Base-by-base conservation (phyloP, 495 filamentous ascomycete genomes). In the Parathielavia appendiculata region DNA sequence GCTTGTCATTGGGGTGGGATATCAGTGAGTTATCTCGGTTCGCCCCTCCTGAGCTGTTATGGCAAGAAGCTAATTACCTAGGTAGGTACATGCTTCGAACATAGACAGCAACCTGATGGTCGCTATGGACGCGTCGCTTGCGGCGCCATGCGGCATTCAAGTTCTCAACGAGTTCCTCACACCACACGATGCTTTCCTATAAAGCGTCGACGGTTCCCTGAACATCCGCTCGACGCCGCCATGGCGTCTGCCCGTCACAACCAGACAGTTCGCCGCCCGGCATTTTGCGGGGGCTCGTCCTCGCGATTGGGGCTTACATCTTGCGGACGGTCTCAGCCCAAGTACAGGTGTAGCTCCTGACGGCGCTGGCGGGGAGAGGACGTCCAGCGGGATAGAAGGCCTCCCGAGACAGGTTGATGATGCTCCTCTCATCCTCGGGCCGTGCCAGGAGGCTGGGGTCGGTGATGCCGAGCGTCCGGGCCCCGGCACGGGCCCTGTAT, bases 321-420 rank as follows among this genome's bases (percentile, higher is more conserved):
- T 45, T 61, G 36, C 35, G 54, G 0, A 58, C 61, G 2, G 54
- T 54, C 13, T 60, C 57, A 7, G 61, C 60, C 61, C 61, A 63
- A 35, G 44, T 40, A 40, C 61, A 63, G 0, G 35, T 60, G 32
- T 63, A 63, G 39, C 57, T 63, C 35, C 57, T 44, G 13, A 34
- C 8, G 5, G 49, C 39, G 20, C 7, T n/a, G 5, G 13, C 4
- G 26, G 55, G 58, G 8, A 65, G 56, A 10, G 58, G 63, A 1
- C 20, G 32, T 0, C 63, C 63, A 10, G 55, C 23, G 13, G 63
- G 58, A 17, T 56, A 61, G 38, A 56, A 65, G 7, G 58, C 58
- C 41, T 65, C 63, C 63, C 63, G 61, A 26, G 61, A 65, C 5
- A 57, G 23, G 41, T 65, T 51, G 23, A 59, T 51, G 12, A 55